Evolutionary conservation across 2,329 filamentous ascomycete genomes (phyloP).

Genomic region (Beauveria pseudobassiana): DNA sequence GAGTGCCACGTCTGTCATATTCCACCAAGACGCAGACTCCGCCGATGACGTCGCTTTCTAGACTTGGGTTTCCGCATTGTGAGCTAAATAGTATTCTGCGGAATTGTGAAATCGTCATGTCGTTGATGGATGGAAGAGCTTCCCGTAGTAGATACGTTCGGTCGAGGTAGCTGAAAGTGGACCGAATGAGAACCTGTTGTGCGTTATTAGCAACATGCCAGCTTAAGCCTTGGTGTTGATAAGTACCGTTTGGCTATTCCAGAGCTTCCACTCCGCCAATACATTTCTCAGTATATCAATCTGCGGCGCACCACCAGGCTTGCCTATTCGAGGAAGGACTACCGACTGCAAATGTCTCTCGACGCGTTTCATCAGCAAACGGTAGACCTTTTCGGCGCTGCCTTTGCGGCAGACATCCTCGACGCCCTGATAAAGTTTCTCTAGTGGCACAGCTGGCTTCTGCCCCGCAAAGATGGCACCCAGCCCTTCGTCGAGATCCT

Average conservation of each 20-base stretch:
- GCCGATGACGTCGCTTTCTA: conserved; percentile 29
- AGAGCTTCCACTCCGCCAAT: conserved; percentile 60
- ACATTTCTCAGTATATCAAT: conserved; percentile 55
- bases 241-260: conserved; percentile 69
- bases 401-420: conserved; percentile 85
- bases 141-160: conserved; percentile 77
- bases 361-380: conserved; percentile 58
- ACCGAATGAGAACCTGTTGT: conserved; percentile 63
- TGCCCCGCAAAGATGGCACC: conserved; percentile 61
- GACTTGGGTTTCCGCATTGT: conserved; percentile 16
- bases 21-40: conserved; percentile 70
- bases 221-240: neutral
- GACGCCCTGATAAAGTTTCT: conserved; percentile 81
- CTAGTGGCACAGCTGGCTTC: conserved; percentile 64
- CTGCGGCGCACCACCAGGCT: conserved; percentile 43
- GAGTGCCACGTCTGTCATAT: conserved; percentile 55
- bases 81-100: conserved; percentile 47
- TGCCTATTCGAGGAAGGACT: conserved; percentile 49
- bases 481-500: conserved; percentile 66
- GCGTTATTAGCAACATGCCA: conserved; percentile 9
- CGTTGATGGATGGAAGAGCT: conserved; percentile 64
- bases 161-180: conserved; percentile 91
- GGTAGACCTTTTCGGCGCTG: conserved; percentile 59
- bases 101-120: conserved; percentile 73
- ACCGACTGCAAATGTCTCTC: conserved; percentile 57